phyloP scores from a whole-genome alignment of 768 basidiomycete species.

The Cantharellus cinnabarinus region DNA sequence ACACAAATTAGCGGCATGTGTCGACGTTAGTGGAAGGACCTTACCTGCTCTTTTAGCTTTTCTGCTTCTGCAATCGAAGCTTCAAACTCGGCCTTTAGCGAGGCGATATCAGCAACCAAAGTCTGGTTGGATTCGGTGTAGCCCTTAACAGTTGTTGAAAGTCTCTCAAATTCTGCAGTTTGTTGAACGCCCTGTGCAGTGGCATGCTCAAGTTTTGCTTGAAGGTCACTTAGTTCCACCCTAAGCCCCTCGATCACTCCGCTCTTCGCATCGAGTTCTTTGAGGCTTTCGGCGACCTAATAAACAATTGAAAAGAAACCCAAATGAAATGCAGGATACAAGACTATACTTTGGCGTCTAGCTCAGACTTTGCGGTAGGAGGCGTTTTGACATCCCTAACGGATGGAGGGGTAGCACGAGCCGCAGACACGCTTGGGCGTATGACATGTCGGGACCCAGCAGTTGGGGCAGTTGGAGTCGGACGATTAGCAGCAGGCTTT shows the following conservation, averaged over 20 bases:
- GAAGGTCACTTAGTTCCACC: constrained; percentile 1
- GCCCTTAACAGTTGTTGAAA: background rate
- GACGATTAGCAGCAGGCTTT: background rate
- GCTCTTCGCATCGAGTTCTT: constrained; percentile 4
- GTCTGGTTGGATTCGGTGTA: constrained; percentile 1
- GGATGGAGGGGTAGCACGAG: background rate
- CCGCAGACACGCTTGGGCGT: background rate
- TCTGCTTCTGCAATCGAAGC: background rate
- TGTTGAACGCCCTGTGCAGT: background rate
- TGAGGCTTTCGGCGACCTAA: constrained; percentile 4
- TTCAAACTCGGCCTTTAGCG: background rate
- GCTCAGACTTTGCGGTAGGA: constrained; percentile 2
- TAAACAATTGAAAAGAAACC: background rate
- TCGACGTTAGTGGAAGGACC: background rate
- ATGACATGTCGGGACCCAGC: background rate
- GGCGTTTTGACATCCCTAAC: constrained; percentile 1
- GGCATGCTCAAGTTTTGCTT: background rate
- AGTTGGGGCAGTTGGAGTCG: background rate
- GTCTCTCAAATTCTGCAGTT: constrained; percentile 5
- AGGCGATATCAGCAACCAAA: constrained; percentile 5
- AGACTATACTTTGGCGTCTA: constrained; percentile 6
- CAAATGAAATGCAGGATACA: background rate
- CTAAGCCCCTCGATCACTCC: constrained; percentile 2
- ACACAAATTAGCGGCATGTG: too few relatives aligned
- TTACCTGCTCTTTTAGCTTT: background rate